Conservation (phyloP, 1,139 yeast species). For the Lodderomyces parapsilosis region DNA sequence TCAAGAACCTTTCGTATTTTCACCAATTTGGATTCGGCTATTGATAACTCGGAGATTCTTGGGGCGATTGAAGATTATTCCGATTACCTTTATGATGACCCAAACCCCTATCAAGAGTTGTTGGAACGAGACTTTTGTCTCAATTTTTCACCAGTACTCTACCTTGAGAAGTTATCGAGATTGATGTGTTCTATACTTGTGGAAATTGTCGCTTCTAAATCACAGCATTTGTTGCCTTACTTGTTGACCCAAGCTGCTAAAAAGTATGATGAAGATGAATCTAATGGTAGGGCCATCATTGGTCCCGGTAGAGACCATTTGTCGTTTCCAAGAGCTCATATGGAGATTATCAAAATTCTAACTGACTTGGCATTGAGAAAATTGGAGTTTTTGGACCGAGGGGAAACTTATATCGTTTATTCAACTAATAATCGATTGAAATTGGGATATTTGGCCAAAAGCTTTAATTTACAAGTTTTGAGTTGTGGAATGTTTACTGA, state of each 20-base stretch:
- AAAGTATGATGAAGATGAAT: conserved; percentile 18
- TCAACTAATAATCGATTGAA: conserved; percentile 39
- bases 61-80: conserved; percentile 37
- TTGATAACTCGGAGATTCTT: conserved; percentile 43
- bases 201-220: conserved; percentile 26
- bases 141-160: conserved; percentile 44
- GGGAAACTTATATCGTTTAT: conserved; percentile 45
- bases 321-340: conserved; percentile 24
- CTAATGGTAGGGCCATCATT: conserved; percentile 5
- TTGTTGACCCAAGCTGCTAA: conserved; percentile 27
- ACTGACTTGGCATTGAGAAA: conserved; percentile 38
- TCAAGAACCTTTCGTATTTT: conserved; percentile 33
- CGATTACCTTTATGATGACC: conserved; percentile 23
- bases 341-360: conserved; percentile 30
- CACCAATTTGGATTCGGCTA: conserved; percentile 33
- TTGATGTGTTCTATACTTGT: conserved; percentile 35
- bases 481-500: conserved; percentile 46
- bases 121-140: conserved; percentile 31
- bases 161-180: conserved; percentile 43
- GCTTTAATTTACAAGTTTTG: conserved; percentile 39
- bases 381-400: conserved; percentile 44
- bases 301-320: conserved; percentile 14
- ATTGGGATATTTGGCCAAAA: conserved; percentile 42
- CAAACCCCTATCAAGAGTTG: conserved; percentile 23
- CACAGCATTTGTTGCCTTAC: conserved; percentile 28